Evolutionary conservation across 2,329 filamentous ascomycete genomes (phyloP).

Genomic region (Fusarium sp.): DNA sequence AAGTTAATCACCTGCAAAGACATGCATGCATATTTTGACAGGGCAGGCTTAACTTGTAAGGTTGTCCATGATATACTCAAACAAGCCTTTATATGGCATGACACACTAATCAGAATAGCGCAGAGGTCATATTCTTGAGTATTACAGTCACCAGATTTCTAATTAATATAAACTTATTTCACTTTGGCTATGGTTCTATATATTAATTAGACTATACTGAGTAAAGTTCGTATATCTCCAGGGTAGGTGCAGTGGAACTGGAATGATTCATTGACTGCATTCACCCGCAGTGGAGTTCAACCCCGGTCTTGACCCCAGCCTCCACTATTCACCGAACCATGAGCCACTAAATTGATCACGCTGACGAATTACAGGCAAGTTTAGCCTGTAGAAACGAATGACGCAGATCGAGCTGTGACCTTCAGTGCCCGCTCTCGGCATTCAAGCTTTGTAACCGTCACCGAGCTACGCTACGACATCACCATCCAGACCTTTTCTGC

Average conservation of each 20-base stretch:
- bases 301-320: slow-evolving; percentile 26
- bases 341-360: slow-evolving; percentile 18
- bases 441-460: slow-evolving; percentile 35
- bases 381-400: slow-evolving; percentile 32
- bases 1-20: too few relatives aligned
- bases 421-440: slow-evolving; percentile 22
- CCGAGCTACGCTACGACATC: slow-evolving; percentile 41
- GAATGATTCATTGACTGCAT: slow-evolving; percentile 40
- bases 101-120: too few relatives aligned
- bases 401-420: slow-evolving; percentile 43
- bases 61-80: too few relatives aligned
- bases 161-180: too few relatives aligned
- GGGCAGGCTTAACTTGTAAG: too few relatives aligned
- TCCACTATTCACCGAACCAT: slow-evolving; percentile 11
- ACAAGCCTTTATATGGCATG: too few relatives aligned
- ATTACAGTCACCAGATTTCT: too few relatives aligned
- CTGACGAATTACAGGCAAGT: slow-evolving; percentile 32
- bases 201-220: too few relatives aligned
- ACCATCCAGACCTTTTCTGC: slow-evolving; percentile 20
- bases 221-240: slow-evolving; percentile 1
- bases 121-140: too few relatives aligned
- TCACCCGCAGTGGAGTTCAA: slow-evolving; percentile 29
- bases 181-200: too few relatives aligned
- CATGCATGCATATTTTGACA: accelerated
- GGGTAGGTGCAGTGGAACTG: slow-evolving; percentile 3